A percentile compares a stretch with the other conserved stretches of the same genome.
These are phyloP conservation scores for Mucor piriformis DNA, from an alignment of 371 early-diverging fungal genomes.

Conservation along the genomic window DNA sequence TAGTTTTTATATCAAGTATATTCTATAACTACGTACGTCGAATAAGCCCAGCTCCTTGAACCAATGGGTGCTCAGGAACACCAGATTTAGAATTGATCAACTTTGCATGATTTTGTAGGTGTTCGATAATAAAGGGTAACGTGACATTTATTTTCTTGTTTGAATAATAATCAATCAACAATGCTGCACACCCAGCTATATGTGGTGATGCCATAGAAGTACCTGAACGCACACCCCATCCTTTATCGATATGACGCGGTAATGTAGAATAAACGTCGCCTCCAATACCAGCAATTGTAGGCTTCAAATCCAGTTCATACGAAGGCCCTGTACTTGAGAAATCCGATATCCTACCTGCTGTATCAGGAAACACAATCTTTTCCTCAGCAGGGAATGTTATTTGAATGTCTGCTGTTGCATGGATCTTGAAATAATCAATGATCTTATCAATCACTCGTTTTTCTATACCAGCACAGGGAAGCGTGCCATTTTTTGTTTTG, in stretches of 20 bases:
- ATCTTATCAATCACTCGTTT: conserved; percentile 25
- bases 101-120: conserved; percentile 59
- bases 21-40: too few relatives aligned
- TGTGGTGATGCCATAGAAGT: conserved; percentile 77
- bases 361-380: conserved; percentile 16
- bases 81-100: conserved; percentile 27
- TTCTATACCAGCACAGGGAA: conserved; percentile 51
- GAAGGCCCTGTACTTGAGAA: conserved; percentile 57
- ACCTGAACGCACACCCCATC: conserved; percentile 70
- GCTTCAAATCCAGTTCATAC: conserved; percentile 49
- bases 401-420: not conserved
- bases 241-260: conserved; percentile 29
- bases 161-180: conserved; percentile 52
- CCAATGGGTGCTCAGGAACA: conserved; percentile 41
- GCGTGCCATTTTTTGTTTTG: conserved; percentile 12
- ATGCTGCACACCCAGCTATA: conserved; percentile 68
- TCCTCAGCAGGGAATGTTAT: conserved; percentile 20
- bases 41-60: conserved; percentile 82
- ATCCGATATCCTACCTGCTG: conserved; percentile 45
- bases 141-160: conserved; percentile 16
- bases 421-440: conserved; percentile 6
- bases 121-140: conserved; percentile 30
- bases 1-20: not conserved
- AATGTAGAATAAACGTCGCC: conserved; percentile 75
- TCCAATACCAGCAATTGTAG: conserved; percentile 70